Evolutionary conservation across 2,329 filamentous ascomycete genomes (phyloP), one percentile per base, ranked within the genome.

Genomic region (Lecanicillium sp.): DNA sequence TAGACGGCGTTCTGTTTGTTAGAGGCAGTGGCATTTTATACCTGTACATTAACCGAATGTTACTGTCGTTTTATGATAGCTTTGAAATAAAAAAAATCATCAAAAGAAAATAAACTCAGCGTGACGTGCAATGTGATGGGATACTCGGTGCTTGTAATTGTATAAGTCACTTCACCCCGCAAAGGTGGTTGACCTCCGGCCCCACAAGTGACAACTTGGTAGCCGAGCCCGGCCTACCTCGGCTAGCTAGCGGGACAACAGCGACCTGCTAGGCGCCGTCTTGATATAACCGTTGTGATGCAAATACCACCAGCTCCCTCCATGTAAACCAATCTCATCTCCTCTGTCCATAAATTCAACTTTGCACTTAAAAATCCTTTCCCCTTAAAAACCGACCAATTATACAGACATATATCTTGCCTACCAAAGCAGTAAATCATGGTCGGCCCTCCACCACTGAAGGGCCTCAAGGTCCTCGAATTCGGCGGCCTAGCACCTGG

Each of bases 401-500:
- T 25, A 6, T 25, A 6, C 6, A 25, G 6, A 25, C 11, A 25
- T 25, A 25, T 7, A 25, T 6, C 22, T 7, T 25, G 7, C 6
- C 22, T 11, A 25, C 22, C 6, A 25, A 25, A 7, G 11, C 11
- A 25, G 22, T n/a, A 25, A 22, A 50, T n/a, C 16, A 59, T 59
- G 56, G 41, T 48, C 32, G 46, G 43, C 31, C 45, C 50, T 17
- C 55, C 59, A 9, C 60, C 60, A 30, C 60, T 76, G 19, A 57
- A 62, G 32, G 71, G 70, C 43, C 60, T 77, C 54, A 73, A 68
- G 48, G 73, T 78, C 53, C 59, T 79, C 28, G 75, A 79, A 50
- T 71, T 79, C 45, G 74, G 74, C 35, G 74, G 75, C 16, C 65
- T 78, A 16, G 80, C 80, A 13, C 80, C 80, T 48, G 77, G 77